Conservation (phyloP, 768 basidiomycete genomes). For the Lanmaoa pseudosensibilis region DNA sequence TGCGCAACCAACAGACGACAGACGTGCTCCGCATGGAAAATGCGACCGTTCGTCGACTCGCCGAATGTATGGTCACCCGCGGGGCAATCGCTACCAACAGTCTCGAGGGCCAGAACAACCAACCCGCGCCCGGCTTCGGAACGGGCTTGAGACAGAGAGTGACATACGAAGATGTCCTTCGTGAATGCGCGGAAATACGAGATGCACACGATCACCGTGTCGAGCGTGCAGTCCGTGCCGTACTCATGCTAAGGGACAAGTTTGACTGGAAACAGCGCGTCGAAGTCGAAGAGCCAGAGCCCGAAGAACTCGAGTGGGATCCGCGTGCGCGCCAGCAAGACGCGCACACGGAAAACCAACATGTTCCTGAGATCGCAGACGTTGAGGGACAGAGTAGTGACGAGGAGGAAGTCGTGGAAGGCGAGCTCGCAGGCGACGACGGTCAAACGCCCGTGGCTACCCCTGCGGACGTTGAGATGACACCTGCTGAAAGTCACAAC, state of each 20-base stretch:
- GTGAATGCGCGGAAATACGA: constrained; percentile 65
- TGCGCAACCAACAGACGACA: constrained; percentile 78
- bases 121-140: constrained; percentile 27
- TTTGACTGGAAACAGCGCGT: constrained; percentile 85
- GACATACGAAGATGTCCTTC: constrained; percentile 57
- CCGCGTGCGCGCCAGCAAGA: constrained; percentile 40
- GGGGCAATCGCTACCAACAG: constrained; percentile 46
- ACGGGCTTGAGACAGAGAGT: constrained; percentile 23
- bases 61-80: constrained; percentile 63
- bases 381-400: constrained; percentile 37
- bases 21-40: constrained; percentile 73
- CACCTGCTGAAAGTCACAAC: background rate
- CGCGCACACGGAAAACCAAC: constrained; percentile 5
- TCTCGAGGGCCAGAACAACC: constrained; percentile 41
- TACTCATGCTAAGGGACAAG: constrained; percentile 72
- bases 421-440: constrained; percentile 34
- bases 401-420: constrained; percentile 40
- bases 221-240: constrained; percentile 77
- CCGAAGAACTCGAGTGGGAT: constrained; percentile 75
- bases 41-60: constrained; percentile 67
- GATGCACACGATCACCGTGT: constrained; percentile 73
- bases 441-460: constrained; percentile 25
- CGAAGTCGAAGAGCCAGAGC: constrained; percentile 75
- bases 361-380: constrained; percentile 23
- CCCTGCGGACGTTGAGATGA: constrained; percentile 28